These are phyloP conservation scores for Peronospora farinosa DNA, from an alignment of 352 stramenopile genomes.

Conservation along the genomic window DNA sequence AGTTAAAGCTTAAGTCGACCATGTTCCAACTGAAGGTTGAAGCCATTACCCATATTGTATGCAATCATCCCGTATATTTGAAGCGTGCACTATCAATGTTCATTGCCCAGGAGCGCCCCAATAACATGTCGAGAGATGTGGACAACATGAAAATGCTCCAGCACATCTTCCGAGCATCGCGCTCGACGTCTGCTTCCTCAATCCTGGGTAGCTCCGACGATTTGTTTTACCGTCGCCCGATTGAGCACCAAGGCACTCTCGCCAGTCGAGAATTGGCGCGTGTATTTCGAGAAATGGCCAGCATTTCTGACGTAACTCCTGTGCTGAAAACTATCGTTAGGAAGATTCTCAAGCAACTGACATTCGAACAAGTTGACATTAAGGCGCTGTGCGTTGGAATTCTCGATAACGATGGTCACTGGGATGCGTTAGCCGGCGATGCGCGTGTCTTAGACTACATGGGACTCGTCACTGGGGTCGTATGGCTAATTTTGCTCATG, in stretches of 20 bases:
- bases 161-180: conserved; percentile 74
- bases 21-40: conserved; percentile 87
- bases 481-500: conserved; percentile 75
- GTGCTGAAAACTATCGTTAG: conserved; percentile 82
- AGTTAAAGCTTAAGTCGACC: conserved; percentile 82
- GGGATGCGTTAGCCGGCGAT: conserved; percentile 55
- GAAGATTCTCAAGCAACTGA: conserved; percentile 77
- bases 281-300: conserved; percentile 81
- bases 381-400: conserved; percentile 74
- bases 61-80: conserved; percentile 62
- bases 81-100: conserved; percentile 61
- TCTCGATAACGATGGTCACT: conserved; percentile 67
- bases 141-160: conserved; percentile 89
- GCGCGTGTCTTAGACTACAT: conserved; percentile 74
- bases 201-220: conserved; percentile 44
- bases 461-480: conserved; percentile 62
- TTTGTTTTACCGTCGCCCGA: conserved; percentile 47
- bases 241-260: conserved; percentile 48
- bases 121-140: conserved; percentile 80
- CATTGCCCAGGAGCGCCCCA: conserved; percentile 66
- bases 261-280: conserved; percentile 65
- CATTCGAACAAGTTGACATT: conserved; percentile 79
- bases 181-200: conserved; percentile 24
- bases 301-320: conserved; percentile 58
- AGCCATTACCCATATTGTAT: conserved; percentile 72